Evolutionary conservation across 139 green algal genomes (phyloP), one percentile per base, ranked within the genome.

Genomic region (Mychonastes homosphaera): DNA sequence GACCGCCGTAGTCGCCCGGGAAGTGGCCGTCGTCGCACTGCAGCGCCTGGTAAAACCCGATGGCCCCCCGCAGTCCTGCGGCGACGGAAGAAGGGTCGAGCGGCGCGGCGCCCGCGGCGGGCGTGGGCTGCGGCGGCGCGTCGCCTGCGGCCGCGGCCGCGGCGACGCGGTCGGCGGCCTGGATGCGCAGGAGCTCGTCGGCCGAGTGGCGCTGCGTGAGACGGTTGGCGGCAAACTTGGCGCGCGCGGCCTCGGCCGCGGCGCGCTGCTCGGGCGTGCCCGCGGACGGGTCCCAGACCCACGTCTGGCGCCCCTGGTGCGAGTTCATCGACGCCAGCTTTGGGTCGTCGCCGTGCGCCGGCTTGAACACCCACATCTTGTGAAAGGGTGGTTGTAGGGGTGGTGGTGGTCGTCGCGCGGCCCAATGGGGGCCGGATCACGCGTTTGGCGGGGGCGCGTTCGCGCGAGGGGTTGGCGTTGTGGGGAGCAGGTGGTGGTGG

Each of bases 1-100:
- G 93, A 2, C 93, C 93, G 0, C 93, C 93, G 56, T 99, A 99
- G 72, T 98, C 93, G 10, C 90, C 89, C 1, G 87, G 60, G 74
- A 83, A 98, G 72, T 98, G 93, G 4, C 93, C 93, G 60, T 98
- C 92, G 1, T 95, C 79, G 33, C 74, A 58, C 69, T 96, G 85
- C 60, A 98, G 56, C 24, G 59, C 74, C 46, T 84, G 76, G 35
- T 92, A 97, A 46, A 90, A 95, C 26, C 65, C 70, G 32, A 91
- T 77, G 10, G 58, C 86, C 4, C 75, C 79, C 19, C 71, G 63
- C 3, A 92, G 51, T 21, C 82, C 70, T 28, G 63, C 30, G 30
- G 65, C n/a, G n/a, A n/a, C n/a, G n/a, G n/a, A n/a, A n/a, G n/a
- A n/a, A n/a, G n/a, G n/a, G n/a, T n/a, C n/a, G n/a, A n/a, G n/a